phyloP scores from a whole-genome alignment of 305 asterid genomes.

The Ruellia speciosa region DNA sequence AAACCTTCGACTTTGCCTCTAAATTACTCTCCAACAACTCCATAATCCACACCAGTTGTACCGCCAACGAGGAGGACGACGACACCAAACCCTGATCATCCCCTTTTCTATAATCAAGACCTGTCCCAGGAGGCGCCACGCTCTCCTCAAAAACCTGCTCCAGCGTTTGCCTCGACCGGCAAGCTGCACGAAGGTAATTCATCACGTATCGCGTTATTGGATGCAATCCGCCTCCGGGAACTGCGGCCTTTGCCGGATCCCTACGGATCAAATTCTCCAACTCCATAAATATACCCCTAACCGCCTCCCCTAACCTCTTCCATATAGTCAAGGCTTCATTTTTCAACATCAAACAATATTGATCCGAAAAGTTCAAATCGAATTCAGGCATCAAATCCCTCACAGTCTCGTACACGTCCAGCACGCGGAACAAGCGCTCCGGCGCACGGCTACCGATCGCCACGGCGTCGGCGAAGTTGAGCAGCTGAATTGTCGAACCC shows the following conservation, averaged over 20 bases:
- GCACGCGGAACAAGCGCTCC: slow-evolving; percentile 69
- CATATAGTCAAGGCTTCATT: slow-evolving; percentile 72
- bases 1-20: slow-evolving; percentile 74
- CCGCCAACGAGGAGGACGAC: slow-evolving; percentile 49
- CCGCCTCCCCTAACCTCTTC: slow-evolving; percentile 77
- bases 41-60: slow-evolving; percentile 80
- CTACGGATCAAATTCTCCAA: slow-evolving; percentile 80
- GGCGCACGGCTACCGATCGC: slow-evolving; percentile 82
- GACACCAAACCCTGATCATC: slow-evolving; percentile 44
- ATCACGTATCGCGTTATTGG: slow-evolving; percentile 82
- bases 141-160: slow-evolving; percentile 75
- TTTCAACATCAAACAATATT: slow-evolving; percentile 51
- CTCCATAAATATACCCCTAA: slow-evolving; percentile 81
- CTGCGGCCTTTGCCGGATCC: slow-evolving; percentile 76
- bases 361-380: slow-evolving; percentile 61
- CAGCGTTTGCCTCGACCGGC: slow-evolving; percentile 57
- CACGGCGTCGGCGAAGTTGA: slow-evolving; percentile 76
- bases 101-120: slow-evolving; percentile 50
- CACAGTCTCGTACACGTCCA: slow-evolving; percentile 72
- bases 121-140: slow-evolving; percentile 23
- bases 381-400: slow-evolving; percentile 76
- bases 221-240: slow-evolving; percentile 82
- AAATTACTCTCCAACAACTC: slow-evolving; percentile 82
- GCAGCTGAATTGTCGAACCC: slow-evolving; percentile 68
- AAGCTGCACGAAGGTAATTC: slow-evolving; percentile 88